phyloP scores from a whole-genome alignment of 441 rosid genomes.

The Aquilaria agallochum region DNA sequence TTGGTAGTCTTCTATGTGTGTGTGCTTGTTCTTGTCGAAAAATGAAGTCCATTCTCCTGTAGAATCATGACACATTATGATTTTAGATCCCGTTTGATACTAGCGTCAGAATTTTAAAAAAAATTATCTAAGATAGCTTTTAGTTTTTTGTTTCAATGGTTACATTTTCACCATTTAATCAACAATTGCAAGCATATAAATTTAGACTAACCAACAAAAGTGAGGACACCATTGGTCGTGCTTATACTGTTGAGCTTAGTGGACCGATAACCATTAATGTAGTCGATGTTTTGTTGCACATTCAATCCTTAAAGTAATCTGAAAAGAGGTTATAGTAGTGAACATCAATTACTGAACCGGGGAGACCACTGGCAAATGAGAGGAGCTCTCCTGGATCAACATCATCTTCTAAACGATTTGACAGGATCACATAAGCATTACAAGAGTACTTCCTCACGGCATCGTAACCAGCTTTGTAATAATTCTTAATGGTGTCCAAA shows the following conservation, averaged over 20 bases:
- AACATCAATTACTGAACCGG: conserved; percentile 30
- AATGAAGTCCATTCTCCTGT: conserved; percentile 40
- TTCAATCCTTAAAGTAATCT: conserved; percentile 13
- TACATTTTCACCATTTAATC: too few species aligned
- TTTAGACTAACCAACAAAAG: conserved; percentile 30
- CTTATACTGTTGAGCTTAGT: conserved; percentile 11
- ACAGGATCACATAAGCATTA: conserved; percentile 32
- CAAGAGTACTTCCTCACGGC: conserved; percentile 33
- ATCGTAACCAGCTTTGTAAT: conserved; percentile 31
- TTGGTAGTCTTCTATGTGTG: conserved; percentile 21
- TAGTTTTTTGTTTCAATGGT: too few species aligned
- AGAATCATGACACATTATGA: background rate
- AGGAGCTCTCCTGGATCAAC: conserved; percentile 23
- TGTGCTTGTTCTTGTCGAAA: conserved; percentile 3
- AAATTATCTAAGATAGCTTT: too few species aligned
- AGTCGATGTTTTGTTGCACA: conserved; percentile 26
- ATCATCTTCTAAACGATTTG: conserved; percentile 22
- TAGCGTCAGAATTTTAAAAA: too few species aligned
- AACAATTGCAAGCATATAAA: background rate
- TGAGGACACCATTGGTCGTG: conserved; percentile 23
- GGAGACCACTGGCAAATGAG: conserved; percentile 16
- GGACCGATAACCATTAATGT: conserved; percentile 18
- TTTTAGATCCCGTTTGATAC: too few species aligned
- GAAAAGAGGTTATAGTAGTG: conserved; percentile 36
- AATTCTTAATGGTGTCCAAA: conserved; percentile 19